Evolutionary conservation across 805 yeast genomes (phyloP).

Genomic region (Zygotorulaspora sp.): DNA sequence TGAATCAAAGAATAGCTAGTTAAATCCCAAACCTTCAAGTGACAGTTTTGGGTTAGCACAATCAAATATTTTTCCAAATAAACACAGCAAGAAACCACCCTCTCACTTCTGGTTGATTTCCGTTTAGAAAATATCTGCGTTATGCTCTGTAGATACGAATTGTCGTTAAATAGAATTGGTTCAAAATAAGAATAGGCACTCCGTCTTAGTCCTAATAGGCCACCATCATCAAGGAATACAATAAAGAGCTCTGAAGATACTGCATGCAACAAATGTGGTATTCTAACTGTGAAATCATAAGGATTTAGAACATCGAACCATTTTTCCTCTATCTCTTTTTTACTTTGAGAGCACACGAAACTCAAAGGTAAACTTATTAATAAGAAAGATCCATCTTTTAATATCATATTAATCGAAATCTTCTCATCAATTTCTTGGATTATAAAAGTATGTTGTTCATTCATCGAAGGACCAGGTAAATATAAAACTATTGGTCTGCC

Average conservation of each 20-base stretch:
- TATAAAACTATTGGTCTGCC: constrained; percentile 26
- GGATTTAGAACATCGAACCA: constrained; percentile 73
- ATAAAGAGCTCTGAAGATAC: constrained; percentile 44
- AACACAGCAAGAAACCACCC: constrained; percentile 22
- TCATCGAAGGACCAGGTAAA: constrained; percentile 25
- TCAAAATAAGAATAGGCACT: constrained; percentile 29
- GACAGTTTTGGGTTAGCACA: constrained; percentile 28
- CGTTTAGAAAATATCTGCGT: constrained; percentile 28
- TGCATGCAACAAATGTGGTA: constrained; percentile 50
- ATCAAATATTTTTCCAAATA: constrained; percentile 22
- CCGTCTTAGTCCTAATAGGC: constrained; percentile 51
- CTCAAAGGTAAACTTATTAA: constrained; percentile 24
- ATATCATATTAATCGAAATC: constrained; percentile 23
- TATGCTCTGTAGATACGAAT: constrained; percentile 40
- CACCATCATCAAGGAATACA: constrained; percentile 72
- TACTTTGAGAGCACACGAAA: constrained; percentile 16
- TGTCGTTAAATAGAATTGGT: constrained; percentile 52
- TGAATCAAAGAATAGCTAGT: constrained; percentile 15
- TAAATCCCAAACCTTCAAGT: constrained; percentile 32
- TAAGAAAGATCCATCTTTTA: constrained; percentile 26
- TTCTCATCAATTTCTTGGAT: constrained; percentile 10
- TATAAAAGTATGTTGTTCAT: constrained; percentile 24
- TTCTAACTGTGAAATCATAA: constrained; percentile 54
- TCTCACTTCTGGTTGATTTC: constrained; percentile 13
- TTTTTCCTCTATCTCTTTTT: constrained; percentile 20